phyloP scores from a whole-genome alignment of 306 rosid genomes.

The Cajanus cajan region DNA sequence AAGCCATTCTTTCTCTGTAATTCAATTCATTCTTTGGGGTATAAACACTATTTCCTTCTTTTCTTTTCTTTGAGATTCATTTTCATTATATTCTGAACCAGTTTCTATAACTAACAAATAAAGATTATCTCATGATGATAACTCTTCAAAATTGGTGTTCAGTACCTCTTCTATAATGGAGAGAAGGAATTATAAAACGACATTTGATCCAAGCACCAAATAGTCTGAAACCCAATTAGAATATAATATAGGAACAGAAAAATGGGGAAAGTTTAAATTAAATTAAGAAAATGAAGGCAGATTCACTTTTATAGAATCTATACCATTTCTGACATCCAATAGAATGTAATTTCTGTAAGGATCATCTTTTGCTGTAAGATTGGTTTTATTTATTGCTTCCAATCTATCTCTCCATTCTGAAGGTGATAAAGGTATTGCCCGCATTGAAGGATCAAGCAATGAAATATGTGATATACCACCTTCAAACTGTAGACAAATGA shows the following conservation, averaged over 20 bases:
- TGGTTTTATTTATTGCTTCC: slow-evolving; percentile 42
- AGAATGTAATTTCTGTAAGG: slow-evolving; percentile 39
- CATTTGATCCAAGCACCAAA: neutral
- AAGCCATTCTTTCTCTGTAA: too few relatives aligned
- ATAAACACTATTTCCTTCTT: too few relatives aligned
- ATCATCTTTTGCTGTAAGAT: slow-evolving; percentile 39
- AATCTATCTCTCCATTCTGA: slow-evolving; percentile 77
- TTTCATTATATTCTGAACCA: too few relatives aligned
- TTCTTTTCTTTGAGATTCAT: too few relatives aligned
- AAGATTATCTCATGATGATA: neutral
- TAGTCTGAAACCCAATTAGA: neutral
- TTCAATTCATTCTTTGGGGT: too few relatives aligned
- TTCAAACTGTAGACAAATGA: slow-evolving; percentile 57
- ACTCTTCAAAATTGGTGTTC: neutral
- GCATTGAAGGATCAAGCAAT: slow-evolving; percentile 74
- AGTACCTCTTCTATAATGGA: neutral
- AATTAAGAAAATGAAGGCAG: slow-evolving; percentile 24
- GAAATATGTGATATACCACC: slow-evolving; percentile 79
- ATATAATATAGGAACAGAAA: neutral
- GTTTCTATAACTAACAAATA: neutral
- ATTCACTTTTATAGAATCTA: slow-evolving; percentile 16
- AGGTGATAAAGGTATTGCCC: slow-evolving; percentile 74
- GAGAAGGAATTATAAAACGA: neutral
- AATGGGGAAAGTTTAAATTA: neutral
- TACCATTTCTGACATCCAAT: slow-evolving; percentile 93